A percentile compares a stretch with the other conserved stretches of the same genome.
phyloP scores from a whole-genome alignment of 2,329 filamentous ascomycete species.

The Aspergillus brunneoviolaceus region DNA sequence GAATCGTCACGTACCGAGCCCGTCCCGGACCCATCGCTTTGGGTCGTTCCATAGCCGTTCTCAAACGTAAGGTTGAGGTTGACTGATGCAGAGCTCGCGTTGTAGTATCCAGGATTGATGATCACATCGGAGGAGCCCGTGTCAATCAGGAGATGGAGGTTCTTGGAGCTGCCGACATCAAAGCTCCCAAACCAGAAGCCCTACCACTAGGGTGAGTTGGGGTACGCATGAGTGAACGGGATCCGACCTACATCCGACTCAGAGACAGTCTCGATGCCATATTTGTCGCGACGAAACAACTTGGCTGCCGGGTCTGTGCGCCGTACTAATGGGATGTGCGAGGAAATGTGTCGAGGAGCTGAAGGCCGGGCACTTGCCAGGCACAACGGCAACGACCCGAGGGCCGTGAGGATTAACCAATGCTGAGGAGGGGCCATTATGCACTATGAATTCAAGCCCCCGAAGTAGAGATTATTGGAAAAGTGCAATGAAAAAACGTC shows the following conservation, averaged over 20 bases:
- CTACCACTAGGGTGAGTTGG: neutral
- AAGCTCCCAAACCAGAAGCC: slow-evolving; percentile 8
- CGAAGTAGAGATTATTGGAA: too few species aligned
- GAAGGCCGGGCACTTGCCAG: too few species aligned
- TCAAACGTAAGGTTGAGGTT: slow-evolving; percentile 1
- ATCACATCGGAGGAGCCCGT: neutral
- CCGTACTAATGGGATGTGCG: slow-evolving; percentile 1
- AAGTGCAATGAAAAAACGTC: too few species aligned
- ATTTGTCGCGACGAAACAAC: neutral
- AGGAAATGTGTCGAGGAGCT: neutral
- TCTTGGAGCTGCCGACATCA: neutral
- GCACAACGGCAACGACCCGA: neutral
- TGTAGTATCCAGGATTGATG: slow-evolving; percentile 1
- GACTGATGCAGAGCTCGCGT: neutral
- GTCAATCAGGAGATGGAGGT: too few species aligned
- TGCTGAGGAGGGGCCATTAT: neutral
- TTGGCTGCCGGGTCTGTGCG: neutral
- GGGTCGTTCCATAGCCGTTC: slow-evolving; percentile 3
- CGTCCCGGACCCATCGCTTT: slow-evolving; percentile 3
- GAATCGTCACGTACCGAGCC: neutral
- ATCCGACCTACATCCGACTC: neutral
- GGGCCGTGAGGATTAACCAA: neutral
- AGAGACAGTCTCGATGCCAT: neutral
- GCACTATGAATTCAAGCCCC: too few species aligned
- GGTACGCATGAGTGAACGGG: too few species aligned